These are phyloP conservation scores for Gonium pectorale DNA, from an alignment of 139 green algal species.

Conservation along the genomic window DNA sequence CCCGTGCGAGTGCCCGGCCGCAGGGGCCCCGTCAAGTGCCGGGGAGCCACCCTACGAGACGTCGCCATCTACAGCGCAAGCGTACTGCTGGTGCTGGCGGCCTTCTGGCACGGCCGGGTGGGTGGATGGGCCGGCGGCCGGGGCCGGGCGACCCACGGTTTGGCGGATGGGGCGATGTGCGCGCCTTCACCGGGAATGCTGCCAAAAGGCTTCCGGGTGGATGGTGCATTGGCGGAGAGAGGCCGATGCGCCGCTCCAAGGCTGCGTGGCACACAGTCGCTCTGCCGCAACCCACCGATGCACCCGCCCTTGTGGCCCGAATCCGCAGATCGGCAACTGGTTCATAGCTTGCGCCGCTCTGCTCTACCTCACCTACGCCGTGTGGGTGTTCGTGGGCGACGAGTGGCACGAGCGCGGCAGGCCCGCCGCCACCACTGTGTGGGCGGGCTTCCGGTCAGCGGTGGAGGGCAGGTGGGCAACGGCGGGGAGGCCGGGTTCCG, in stretches of 20 bases:
- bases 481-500: too few species aligned
- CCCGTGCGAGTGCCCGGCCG: too few species aligned
- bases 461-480: conserved; percentile 1
- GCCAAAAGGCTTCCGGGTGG: too few species aligned
- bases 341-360: conserved; percentile 68
- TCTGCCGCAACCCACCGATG: neutral
- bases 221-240: too few species aligned
- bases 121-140: neutral
- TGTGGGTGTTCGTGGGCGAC: conserved; percentile 81
- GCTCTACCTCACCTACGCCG: conserved; percentile 77
- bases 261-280: too few species aligned
- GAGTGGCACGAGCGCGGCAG: conserved; percentile 60
- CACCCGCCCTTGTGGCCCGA: neutral
- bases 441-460: neutral
- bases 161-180: too few species aligned
- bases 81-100: conserved; percentile 24
- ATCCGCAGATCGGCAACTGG: conserved; percentile 49
- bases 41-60: conserved; percentile 86
- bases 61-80: conserved; percentile 63
- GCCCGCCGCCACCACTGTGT: neutral
- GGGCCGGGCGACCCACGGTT: neutral
- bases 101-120: conserved; percentile 46
- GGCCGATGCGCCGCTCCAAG: too few species aligned
- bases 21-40: conserved; percentile 58
- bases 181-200: too few species aligned